Evolutionary conservation across 192 early-diverging fungal species (phyloP).

Genomic region (Thamnidium elegans): DNA sequence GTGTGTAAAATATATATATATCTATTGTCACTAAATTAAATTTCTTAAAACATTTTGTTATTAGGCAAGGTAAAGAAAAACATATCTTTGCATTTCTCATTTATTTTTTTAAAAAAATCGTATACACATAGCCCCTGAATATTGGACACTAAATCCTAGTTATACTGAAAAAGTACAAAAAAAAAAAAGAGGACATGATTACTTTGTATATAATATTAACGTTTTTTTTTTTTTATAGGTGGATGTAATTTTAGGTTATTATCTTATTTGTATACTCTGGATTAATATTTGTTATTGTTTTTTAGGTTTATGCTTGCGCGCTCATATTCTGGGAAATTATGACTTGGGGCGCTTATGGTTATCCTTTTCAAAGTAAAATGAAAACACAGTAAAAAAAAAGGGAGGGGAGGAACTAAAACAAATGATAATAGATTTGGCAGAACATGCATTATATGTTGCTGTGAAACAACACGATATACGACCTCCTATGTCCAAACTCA

Average conservation of each 20-base stretch:
- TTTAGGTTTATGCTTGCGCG: constrained; percentile 65
- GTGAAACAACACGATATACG: constrained; percentile 61
- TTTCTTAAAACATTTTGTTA: background rate
- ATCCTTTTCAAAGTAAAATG: constrained; percentile 62
- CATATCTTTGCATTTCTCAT: constrained; percentile 1
- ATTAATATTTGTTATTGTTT: background rate
- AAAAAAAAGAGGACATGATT: constrained; percentile 22
- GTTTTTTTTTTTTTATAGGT: constrained; percentile 4
- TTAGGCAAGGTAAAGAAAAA: constrained; percentile 42
- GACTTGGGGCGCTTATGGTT: constrained; percentile 68
- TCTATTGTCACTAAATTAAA: background rate
- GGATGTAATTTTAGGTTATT: constrained; percentile 9
- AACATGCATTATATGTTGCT: constrained; percentile 23
- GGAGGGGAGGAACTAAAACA: background rate
- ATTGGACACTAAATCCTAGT: constrained; percentile 64
- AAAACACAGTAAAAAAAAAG: background rate
- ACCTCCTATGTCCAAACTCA: constrained; percentile 54
- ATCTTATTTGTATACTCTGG: background rate
- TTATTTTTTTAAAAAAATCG: background rate
- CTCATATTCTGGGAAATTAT: constrained; percentile 80
- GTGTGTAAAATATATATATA: background rate
- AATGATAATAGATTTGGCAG: constrained; percentile 18
- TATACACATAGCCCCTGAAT: constrained; percentile 61
- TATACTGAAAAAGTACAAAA: constrained; percentile 82
- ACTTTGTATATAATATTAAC: background rate